These are phyloP conservation scores for Ophiostoma sp. DNA, from an alignment of 2,329 filamentous ascomycete genomes.

Conservation along the genomic window DNA sequence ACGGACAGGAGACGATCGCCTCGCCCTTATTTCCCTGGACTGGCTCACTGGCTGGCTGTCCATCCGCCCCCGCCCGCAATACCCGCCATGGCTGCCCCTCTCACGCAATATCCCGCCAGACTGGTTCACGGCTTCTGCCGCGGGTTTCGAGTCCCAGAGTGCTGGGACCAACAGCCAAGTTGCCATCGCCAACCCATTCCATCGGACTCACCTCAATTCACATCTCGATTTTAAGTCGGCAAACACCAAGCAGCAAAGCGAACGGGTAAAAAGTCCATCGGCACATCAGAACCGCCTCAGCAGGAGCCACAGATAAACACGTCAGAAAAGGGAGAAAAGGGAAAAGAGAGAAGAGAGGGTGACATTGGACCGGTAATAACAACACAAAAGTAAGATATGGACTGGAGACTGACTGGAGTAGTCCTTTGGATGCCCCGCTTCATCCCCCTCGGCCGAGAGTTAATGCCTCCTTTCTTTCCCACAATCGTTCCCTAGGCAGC, in stretches of 20 bases:
- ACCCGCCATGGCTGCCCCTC: neutral
- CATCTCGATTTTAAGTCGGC: neutral
- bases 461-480: neutral
- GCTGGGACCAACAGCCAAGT: conserved; percentile 9
- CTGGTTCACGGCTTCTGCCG: conserved; percentile 3
- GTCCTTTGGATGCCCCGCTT: neutral
- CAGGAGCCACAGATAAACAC: neutral
- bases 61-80: neutral
- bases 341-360: neutral
- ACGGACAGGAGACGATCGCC: neutral
- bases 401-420: neutral
- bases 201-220: neutral
- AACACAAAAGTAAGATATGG: neutral
- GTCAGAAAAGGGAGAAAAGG: neutral
- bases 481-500: neutral
- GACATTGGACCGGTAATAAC: neutral
- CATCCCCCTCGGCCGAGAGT: neutral
- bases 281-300: neutral
- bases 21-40: neutral
- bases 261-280: neutral
- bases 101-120: conserved; percentile 3
- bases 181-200: neutral
- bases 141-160: neutral
- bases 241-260: neutral
- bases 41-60: neutral